Evolutionary conservation across 441 rosid species (phyloP), one percentile per base, ranked within the genome.

Genomic region (Viola pubescens): DNA sequence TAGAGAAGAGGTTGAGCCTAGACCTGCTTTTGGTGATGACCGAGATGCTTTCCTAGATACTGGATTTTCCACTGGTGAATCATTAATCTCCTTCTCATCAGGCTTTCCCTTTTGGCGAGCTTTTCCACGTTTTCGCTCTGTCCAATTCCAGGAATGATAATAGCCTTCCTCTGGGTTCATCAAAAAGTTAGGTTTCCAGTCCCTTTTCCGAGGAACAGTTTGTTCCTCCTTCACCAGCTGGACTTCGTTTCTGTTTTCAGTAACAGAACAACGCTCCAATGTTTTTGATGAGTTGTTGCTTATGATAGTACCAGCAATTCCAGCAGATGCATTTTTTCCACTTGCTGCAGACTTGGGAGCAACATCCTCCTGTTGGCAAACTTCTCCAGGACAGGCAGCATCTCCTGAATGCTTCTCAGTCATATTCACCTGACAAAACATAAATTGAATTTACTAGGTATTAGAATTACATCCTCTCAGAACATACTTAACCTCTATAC

Each of bases 121-220:
- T 66, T 68, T 75, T 37, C 66, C 40, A 45, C 65, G 52, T 71
- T 75, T 76, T 64, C 66, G 81, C 60, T 68, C 72, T 39, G 59
- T 51, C 40, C 41, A 46, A 56, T 68, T 48, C 91, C 83, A 80
- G 65, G 79, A 63, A 61, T 74, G 84, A 63, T 79, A 80, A 72
- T 84, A 80, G 55, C 87, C 87, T 76, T 88, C 91, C 60, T 74
- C 88, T 37, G 88, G 79, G 67, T 80, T 81, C 73, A 86, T 77
- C 76, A 80, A 75, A 48, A 89, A 73, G 72, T 80, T 90, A 34
- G 86, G 95, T 75, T 73, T 86, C 66, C 83, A 45, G 26, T 79
- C 82, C 73, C 91, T 82, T 75, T 68, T 87, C 77, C 61, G 80
- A n/a, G 73, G 64, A 56, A 67, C 47, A 26, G 34, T 26, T 26